A percentile compares a stretch with the other conserved stretches of the same genome.
Evolutionary conservation across 1,284 basidiomycete species (phyloP).

Genomic region (Leccinum subspadiceum): DNA sequence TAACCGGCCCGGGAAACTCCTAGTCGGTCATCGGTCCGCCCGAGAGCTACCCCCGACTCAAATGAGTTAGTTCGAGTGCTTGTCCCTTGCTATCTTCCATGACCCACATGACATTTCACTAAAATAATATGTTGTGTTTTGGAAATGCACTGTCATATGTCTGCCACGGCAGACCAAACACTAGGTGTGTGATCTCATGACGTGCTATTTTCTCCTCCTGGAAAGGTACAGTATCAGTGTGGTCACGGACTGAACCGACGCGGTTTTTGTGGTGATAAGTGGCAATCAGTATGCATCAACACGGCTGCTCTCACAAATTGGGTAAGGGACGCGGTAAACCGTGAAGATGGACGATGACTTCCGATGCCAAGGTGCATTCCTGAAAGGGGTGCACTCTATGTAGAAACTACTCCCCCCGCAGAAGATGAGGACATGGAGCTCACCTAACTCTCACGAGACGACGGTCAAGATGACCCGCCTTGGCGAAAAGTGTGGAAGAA

Average conservation of each 20-base stretch:
- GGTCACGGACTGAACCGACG: not conserved
- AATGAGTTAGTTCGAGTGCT: not conserved
- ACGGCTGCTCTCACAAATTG: not conserved
- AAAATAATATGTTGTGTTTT: not conserved
- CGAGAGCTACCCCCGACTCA: not conserved
- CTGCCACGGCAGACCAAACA: not conserved
- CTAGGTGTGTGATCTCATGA: not conserved
- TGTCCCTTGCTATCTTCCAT: not conserved
- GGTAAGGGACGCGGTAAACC: not conserved
- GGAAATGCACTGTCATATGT: not conserved
- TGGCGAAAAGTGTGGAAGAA: not conserved
- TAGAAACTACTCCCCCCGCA: not conserved
- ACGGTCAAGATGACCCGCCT: not conserved
- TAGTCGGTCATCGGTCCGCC: constrained; percentile 2
- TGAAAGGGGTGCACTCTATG: not conserved
- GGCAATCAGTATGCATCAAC: not conserved
- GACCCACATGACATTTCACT: not conserved
- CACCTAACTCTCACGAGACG: constrained; percentile 1
- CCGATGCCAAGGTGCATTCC: not conserved
- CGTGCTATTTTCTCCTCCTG: not conserved
- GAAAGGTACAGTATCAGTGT: not conserved
- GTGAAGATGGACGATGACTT: not conserved
- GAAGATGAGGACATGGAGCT: not conserved
- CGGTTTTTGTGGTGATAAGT: constrained; percentile 11
- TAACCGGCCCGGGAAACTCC: constrained; percentile 5